These are phyloP conservation scores for Hordeum marinum DNA, from an alignment of 176 grass and related monocot species.

Conservation along the genomic window DNA sequence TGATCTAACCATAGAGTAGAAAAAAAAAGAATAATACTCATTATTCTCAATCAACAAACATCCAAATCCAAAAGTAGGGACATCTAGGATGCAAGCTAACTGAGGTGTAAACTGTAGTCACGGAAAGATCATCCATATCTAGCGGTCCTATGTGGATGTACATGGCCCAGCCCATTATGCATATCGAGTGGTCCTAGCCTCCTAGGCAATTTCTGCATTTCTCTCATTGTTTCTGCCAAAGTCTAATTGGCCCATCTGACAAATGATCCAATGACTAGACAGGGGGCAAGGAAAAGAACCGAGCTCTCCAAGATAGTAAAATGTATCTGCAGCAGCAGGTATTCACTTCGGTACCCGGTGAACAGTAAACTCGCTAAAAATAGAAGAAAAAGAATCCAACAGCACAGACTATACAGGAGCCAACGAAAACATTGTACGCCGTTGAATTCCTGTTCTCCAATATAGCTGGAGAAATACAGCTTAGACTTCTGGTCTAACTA, in stretches of 20 bases:
- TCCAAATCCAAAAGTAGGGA: background rate
- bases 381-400: background rate
- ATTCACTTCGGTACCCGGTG: background rate
- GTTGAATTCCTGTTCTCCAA: background rate
- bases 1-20: background rate
- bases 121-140: background rate
- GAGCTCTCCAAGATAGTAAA: background rate
- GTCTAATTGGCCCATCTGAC: background rate
- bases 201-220: background rate
- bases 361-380: too few species aligned
- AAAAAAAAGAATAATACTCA: background rate
- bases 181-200: background rate
- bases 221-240: background rate
- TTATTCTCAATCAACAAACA: background rate
- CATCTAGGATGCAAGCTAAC: background rate
- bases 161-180: slow-evolving; percentile 1
- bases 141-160: background rate
- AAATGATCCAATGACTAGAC: slow-evolving; percentile 12
- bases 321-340: background rate
- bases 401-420: background rate
- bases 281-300: background rate
- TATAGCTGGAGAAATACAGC: background rate
- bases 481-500: background rate
- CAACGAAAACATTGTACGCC: background rate
- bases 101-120: background rate